Evolutionary conservation across 768 basidiomycete species (phyloP), one percentile per base, ranked within the genome.

Genomic region (Amanita fuliginea): DNA sequence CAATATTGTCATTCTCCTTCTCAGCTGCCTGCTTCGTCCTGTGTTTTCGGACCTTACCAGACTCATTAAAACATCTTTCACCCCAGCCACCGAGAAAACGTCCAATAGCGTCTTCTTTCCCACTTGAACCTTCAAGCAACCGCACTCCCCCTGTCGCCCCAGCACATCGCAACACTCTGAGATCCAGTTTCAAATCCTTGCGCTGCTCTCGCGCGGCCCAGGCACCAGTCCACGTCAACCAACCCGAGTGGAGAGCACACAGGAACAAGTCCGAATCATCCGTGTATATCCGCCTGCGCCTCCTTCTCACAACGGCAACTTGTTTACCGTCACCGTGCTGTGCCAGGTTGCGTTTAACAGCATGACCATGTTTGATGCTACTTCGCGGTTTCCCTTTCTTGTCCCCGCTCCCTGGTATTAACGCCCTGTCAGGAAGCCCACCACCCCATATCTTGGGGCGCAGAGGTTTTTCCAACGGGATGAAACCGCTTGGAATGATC

Each of bases 251-350:
- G 41, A 87, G 62, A 1, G 81, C 83, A 49, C 81, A 82, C 35
- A 81, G 58, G 57, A 84, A 77, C 45, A 86, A 58, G 56, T 86
- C 81, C 7, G 83, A 85, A 62, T 87, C 85, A 62, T 87, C 84
- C 0, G 85, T 87, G 64, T 87, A 87, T 32, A 86, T 71, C 42
- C 78, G 42, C 32, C 50, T 37, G 7, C 50, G 50, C 19, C 48
- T n/a, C 26, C 40, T 42, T 19, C 19, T 36, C 9, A 19, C 35
- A n/a, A 14, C n/a, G 6, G 34, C 46, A 13, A 48, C 37, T 39
- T 19, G 48, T 30, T 49, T 42, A 11, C 39, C 40, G n/a, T 14
- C 32, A 2, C 32, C 32, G 13, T 32, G 32, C 10, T n/a, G 36
- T 22, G 18, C 39, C 8, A 26, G 35, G 40, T 26, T 37, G 14